Base-by-base conservation (phyloP, 306 rosid species). In the Glycine latifolia region DNA sequence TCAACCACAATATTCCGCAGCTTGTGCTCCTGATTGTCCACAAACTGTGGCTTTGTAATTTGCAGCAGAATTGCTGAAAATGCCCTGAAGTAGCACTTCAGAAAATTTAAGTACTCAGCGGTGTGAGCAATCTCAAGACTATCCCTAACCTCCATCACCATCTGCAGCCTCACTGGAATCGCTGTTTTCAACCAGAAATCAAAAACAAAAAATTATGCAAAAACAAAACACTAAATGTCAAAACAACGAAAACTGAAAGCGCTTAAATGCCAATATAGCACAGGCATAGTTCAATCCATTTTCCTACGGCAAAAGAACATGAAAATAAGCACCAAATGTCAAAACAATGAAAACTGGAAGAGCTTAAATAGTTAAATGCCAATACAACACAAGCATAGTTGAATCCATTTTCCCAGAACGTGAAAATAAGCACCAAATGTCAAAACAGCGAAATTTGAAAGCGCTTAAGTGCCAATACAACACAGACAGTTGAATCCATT, bases 61-160 rank as follows among this genome's bases (percentile, higher is more conserved):
- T 92, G 91, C 81, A 89, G 70, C 33, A 96, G 94, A 59, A 96
- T 88, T 35, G 83, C 73, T 0, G 98, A 92, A 69, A 96, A 96
- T 4, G 98, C 94, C 31, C 92, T 81, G 54, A 96, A 96, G 87
- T 91, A 96, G 84, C 98, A 96, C 85, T 87, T 96, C 3, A 96
- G 88, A 82, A 96, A 96, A 85, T 96, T 96, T 89, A 93, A 88
- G 83, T 93, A 96, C 89, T 96, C 99, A 0, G 99, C 96, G 3
- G 99, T 96, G 84, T 96, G 99, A 14, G 97, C 97, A 70, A 96
- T 92, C 89, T 96, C 99, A 17, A 96, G 96, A 78, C 99, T 93
- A 84, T 93, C 99, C 85, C 99, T 87, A 67, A 96, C 98, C 79
- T 96, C 99, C 98, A 91, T 91, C 53, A 91, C 98, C 98, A 96